These are phyloP conservation scores for Fusarium sp. DNA, from an alignment of 2,329 filamentous ascomycete genomes.

Conservation along the genomic window DNA sequence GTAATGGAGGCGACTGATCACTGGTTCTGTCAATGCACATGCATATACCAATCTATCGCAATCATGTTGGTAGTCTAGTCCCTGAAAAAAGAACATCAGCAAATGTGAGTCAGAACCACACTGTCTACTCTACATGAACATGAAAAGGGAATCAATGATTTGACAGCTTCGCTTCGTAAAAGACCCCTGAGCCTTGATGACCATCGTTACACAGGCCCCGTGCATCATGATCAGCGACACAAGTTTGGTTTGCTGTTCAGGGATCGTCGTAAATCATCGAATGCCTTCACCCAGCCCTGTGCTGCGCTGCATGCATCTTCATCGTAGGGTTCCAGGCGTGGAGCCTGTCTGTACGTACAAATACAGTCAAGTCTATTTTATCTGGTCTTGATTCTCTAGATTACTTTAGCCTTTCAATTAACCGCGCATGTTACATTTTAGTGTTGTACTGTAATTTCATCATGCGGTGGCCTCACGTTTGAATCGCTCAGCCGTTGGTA, in stretches of 20 bases:
- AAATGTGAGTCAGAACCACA: background rate
- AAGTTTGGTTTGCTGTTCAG: background rate
- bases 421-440: background rate
- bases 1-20: background rate
- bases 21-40: background rate
- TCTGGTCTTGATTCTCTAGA: background rate
- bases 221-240: background rate
- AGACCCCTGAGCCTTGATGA: slow-evolving; percentile 3
- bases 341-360: background rate
- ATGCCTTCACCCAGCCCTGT: background rate
- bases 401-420: background rate
- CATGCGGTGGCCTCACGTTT: background rate
- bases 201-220: background rate
- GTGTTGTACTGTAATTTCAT: background rate
- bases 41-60: background rate
- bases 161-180: slow-evolving; percentile 1
- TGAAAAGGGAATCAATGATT: background rate
- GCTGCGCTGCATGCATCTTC: background rate
- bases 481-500: background rate
- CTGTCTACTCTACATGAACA: background rate
- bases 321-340: background rate
- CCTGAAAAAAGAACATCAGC: background rate
- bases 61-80: background rate
- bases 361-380: background rate
- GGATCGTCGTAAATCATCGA: background rate